phyloP scores from a whole-genome alignment of 2,329 filamentous ascomycete species.

The Chaetomium strumarium region DNA sequence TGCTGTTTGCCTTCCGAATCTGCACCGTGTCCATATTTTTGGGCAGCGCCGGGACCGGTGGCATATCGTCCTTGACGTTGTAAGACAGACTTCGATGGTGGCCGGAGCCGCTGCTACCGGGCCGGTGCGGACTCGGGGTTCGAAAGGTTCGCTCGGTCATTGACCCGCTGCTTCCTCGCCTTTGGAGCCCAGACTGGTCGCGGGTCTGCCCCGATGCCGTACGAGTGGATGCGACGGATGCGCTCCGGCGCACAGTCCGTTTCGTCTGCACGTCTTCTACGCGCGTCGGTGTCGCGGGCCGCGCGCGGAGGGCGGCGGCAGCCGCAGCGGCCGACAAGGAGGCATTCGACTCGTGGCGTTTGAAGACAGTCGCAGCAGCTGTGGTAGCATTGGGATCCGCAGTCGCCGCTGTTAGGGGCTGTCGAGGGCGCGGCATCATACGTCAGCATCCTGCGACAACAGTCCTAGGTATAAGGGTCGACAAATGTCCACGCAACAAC shows the following conservation, averaged over 20 bases:
- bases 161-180: conserved; percentile 66
- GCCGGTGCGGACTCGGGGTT: conserved; percentile 59
- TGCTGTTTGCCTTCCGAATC: conserved; percentile 31
- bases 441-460: conserved; percentile 5
- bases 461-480: background rate
- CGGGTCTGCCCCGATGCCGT: conserved; percentile 18
- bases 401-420: conserved; percentile 60
- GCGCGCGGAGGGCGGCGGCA: conserved; percentile 73
- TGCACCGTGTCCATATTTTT: conserved; percentile 34
- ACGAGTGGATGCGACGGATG: conserved; percentile 63
- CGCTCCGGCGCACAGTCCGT: conserved; percentile 67
- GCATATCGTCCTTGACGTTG: conserved; percentile 40
- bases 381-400: conserved; percentile 69
- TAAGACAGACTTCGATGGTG: conserved; percentile 13
- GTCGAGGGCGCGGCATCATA: conserved; percentile 18
- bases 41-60: conserved; percentile 73
- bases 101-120: conserved; percentile 31
- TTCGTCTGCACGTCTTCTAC: conserved; percentile 84
- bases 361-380: conserved; percentile 77
- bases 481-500: background rate
- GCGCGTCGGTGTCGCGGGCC: conserved; percentile 70
- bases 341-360: conserved; percentile 55
- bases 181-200: conserved; percentile 43
- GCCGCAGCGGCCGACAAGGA: conserved; percentile 80
- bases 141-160: conserved; percentile 89